Evolutionary conservation across 768 basidiomycete species (phyloP).

Genomic region (Terana coerulea): DNA sequence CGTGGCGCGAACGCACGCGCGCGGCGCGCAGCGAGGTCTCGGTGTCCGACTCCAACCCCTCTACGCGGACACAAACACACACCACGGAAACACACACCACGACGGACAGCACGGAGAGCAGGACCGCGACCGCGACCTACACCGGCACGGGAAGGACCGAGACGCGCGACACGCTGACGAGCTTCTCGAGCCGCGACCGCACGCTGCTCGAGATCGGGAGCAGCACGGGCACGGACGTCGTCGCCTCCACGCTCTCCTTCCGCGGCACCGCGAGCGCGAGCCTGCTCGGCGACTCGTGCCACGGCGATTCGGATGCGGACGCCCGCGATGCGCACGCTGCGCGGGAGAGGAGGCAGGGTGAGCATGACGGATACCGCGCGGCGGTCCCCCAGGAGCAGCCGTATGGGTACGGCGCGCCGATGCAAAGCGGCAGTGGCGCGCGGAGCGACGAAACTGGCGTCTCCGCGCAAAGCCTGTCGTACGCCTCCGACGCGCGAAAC

Average conservation of each 20-base stretch:
- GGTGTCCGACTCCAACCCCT: background rate
- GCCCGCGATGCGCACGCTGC: background rate
- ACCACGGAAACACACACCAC: background rate
- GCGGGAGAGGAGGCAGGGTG: background rate
- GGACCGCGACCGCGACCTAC: background rate
- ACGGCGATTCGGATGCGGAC: background rate
- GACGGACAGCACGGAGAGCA: background rate
- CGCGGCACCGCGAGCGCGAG: background rate
- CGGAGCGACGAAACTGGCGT: no score
- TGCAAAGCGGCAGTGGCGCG: no score
- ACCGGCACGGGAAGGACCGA: background rate
- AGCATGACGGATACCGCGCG: background rate
- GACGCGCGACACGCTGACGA: background rate
- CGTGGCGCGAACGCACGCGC: background rate
- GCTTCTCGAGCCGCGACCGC: background rate
- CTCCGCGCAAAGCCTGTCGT: no score
- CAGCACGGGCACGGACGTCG: conserved; percentile 10
- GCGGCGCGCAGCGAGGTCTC: conserved; percentile 3
- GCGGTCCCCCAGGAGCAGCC: background rate
- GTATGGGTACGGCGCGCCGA: no score
- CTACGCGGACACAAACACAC: background rate
- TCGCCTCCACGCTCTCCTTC: conserved; percentile 7
- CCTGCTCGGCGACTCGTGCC: conserved; percentile 11
- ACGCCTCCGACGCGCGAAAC: no score
- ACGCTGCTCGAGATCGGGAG: conserved; percentile 7